Percentiles rank a stretch among this genome's conserved stretches.
phyloP scores from a whole-genome alignment of 2,329 filamentous ascomycete species.

The Fusarium sp. region DNA sequence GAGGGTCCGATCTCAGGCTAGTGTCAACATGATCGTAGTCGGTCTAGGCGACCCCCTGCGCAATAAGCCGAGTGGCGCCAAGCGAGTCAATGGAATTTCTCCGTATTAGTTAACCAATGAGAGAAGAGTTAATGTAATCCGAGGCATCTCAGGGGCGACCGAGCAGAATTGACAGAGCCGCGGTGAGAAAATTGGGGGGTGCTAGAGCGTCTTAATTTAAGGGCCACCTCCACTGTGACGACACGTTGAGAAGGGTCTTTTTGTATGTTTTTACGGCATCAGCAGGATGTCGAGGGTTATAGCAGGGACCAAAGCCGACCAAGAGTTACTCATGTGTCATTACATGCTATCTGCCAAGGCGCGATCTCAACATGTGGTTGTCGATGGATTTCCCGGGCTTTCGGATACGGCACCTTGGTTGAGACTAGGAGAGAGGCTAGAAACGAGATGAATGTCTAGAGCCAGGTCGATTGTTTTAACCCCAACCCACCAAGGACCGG shows the following conservation, averaged over 20 bases:
- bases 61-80: constrained; percentile 35
- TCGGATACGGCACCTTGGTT: constrained; percentile 39
- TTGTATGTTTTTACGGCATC: neutral
- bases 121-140: constrained; percentile 44
- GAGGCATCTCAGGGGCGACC: constrained; percentile 41
- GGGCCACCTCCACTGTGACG: constrained; percentile 36
- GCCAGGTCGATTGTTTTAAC: constrained; percentile 19
- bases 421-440: constrained; percentile 33
- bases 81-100: constrained; percentile 40
- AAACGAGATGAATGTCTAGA: constrained; percentile 23
- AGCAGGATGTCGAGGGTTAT: constrained; percentile 1
- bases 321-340: constrained; percentile 6
- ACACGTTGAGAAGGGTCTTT: constrained; percentile 30
- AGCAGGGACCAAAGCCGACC: neutral
- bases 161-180: constrained; percentile 43
- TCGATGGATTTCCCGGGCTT: constrained; percentile 4
- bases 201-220: constrained; percentile 36
- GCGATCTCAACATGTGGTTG: constrained; percentile 19
- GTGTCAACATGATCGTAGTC: constrained; percentile 42
- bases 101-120: constrained; percentile 41
- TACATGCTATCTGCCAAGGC: neutral
- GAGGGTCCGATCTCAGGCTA: constrained; percentile 46
- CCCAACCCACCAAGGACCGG: constrained; percentile 26
- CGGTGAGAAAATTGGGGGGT: constrained; percentile 36
- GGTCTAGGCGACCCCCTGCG: constrained; percentile 39